phyloP scores from a whole-genome alignment of 2,329 filamentous ascomycete species.

The Didymella pinodella region DNA sequence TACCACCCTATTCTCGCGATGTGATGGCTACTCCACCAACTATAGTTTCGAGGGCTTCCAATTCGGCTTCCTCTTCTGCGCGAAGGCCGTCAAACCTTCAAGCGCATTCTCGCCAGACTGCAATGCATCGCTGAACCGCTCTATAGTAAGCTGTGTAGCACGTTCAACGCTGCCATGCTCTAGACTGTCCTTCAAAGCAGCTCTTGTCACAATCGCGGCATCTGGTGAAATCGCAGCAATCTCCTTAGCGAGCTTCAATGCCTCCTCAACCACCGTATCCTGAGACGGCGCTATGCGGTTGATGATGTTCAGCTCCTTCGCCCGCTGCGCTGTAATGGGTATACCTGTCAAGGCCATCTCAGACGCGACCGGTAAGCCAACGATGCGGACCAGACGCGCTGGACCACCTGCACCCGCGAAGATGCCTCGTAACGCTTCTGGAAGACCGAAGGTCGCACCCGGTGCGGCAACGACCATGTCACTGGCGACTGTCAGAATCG shows the following conservation, averaged over 20 bases:
- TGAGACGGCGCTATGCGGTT: slow-evolving; percentile 51
- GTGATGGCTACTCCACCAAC: no score
- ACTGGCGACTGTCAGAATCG: slow-evolving; percentile 37
- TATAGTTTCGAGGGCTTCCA: slow-evolving; percentile 61
- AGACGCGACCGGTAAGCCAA: slow-evolving; percentile 58
- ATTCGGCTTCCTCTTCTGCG: slow-evolving; percentile 58
- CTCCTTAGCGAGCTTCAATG: slow-evolving; percentile 47
- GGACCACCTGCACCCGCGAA: slow-evolving; percentile 63
- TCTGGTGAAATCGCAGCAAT: slow-evolving; percentile 50
- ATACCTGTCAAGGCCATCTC: slow-evolving; percentile 61
- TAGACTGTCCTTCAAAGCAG: slow-evolving; percentile 46
- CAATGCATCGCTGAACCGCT: slow-evolving; percentile 54
- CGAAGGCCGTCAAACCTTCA: slow-evolving; percentile 62
- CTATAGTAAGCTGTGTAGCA: slow-evolving; percentile 53
- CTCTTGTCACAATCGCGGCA: slow-evolving; percentile 49
- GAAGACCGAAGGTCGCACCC: slow-evolving; percentile 61
- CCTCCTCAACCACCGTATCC: slow-evolving; percentile 47
- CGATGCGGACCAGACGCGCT: slow-evolving; percentile 59
- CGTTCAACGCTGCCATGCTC: slow-evolving; percentile 49
- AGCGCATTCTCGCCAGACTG: slow-evolving; percentile 58
- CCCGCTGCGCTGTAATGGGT: slow-evolving; percentile 56
- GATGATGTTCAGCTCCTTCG: slow-evolving; percentile 53
- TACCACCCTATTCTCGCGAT: no score
- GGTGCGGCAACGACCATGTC: slow-evolving; percentile 64
- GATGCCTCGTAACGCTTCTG: slow-evolving; percentile 64